Evolutionary conservation across 2,329 filamentous ascomycete genomes (phyloP).

Genomic region (Pseudopithomyces chartarum): DNA sequence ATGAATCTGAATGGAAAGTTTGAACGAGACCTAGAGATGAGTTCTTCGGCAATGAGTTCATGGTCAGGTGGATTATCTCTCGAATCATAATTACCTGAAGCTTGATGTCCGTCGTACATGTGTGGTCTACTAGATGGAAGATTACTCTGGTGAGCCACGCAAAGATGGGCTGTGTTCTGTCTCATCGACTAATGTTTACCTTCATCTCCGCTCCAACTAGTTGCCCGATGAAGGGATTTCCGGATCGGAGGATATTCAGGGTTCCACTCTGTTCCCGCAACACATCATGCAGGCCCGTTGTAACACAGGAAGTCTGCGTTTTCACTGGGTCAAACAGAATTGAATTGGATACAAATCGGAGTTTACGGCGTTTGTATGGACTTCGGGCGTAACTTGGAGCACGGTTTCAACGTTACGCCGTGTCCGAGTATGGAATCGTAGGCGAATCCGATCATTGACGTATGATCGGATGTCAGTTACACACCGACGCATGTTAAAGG

Average conservation of each 20-base stretch:
- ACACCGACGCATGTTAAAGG: too few species aligned
- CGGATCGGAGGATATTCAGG: neutral
- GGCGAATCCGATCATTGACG: too few species aligned
- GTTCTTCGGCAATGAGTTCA: neutral
- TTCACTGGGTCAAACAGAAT: neutral
- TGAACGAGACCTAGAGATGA: neutral
- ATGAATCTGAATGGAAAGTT: neutral
- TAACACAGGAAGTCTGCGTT: neutral
- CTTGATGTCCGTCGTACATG: neutral
- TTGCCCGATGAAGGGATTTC: neutral
- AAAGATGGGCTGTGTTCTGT: neutral
- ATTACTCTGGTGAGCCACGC: neutral
- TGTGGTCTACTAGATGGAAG: too few species aligned
- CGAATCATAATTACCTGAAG: too few species aligned
- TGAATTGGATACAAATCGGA: neutral
- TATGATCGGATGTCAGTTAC: too few species aligned
- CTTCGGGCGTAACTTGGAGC: too few species aligned
- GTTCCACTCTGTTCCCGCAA: neutral
- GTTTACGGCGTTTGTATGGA: too few species aligned
- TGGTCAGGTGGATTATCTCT: neutral
- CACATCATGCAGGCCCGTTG: neutral
- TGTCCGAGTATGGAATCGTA: too few species aligned
- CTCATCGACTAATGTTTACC: neutral
- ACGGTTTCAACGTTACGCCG: too few species aligned
- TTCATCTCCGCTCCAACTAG: neutral